Conservation (phyloP, 164 flowering plant species). For the Berberis vulgaris region DNA sequence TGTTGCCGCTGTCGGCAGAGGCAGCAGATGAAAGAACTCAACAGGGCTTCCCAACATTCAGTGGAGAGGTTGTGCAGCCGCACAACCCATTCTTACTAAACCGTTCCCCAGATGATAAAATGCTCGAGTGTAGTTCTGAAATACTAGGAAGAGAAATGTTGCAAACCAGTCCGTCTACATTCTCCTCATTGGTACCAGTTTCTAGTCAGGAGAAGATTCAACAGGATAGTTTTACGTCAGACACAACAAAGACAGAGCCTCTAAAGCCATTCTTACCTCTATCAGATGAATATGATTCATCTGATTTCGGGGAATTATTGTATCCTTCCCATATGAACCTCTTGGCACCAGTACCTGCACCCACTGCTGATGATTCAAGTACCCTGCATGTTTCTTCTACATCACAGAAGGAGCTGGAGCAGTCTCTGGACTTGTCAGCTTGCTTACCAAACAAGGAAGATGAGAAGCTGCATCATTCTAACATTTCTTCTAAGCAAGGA, state of each 20-base stretch:
- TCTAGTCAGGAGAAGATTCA: constrained; percentile 8
- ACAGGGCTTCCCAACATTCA: constrained; percentile 11
- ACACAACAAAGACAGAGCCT: constrained; percentile 9
- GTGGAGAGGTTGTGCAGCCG: constrained; percentile 7
- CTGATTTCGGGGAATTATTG: constrained; percentile 11
- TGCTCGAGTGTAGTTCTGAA: constrained; percentile 10
- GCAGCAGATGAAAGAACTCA: constrained; percentile 17
- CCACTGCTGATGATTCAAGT: constrained; percentile 1
- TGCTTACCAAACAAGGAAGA: constrained; percentile 17
- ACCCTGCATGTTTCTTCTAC: constrained; percentile 7
- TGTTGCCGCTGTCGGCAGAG: constrained; percentile 13
- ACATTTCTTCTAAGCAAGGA: constrained; percentile 14
- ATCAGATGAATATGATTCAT: constrained; percentile 14
- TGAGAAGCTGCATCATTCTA: constrained; percentile 11
- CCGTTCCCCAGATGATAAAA: constrained; percentile 10
- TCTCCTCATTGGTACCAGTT: constrained; percentile 9
- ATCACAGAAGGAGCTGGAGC: constrained; percentile 5
- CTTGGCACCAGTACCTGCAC: background rate
- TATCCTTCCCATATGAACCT: constrained; percentile 13
- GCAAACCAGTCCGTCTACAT: constrained; percentile 5
- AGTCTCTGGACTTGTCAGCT: constrained; percentile 9
- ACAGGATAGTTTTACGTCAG: constrained; percentile 8
- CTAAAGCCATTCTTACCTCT: constrained; percentile 3
- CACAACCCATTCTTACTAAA: constrained; percentile 18
- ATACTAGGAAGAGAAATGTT: constrained; percentile 1